phyloP scores from a whole-genome alignment of 2,329 filamentous ascomycete genomes.

The Ceratocystis alfenasii region DNA sequence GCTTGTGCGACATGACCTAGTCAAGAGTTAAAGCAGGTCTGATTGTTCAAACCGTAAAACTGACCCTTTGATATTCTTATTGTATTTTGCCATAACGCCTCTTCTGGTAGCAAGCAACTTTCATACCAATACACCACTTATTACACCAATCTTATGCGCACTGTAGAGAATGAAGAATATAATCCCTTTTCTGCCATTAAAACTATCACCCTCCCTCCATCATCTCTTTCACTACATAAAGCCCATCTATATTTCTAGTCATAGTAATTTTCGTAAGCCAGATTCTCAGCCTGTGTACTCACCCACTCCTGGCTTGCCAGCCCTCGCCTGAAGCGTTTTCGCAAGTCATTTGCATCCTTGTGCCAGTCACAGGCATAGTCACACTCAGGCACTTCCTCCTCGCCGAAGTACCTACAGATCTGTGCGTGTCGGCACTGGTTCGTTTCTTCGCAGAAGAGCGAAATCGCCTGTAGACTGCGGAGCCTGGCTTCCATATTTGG shows the following conservation, averaged over 20 bases:
- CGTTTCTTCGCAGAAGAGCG: slow-evolving; percentile 71
- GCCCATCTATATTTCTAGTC: slow-evolving; percentile 27
- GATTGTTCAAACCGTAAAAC: not conserved
- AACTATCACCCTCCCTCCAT: not conserved
- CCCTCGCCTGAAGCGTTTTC: slow-evolving; percentile 43
- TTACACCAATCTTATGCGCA: not conserved
- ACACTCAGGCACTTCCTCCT: slow-evolving; percentile 46
- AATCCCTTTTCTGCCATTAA: not conserved
- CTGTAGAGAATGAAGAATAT: not conserved
- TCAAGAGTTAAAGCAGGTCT: not conserved
- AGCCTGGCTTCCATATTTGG: slow-evolving; percentile 36
- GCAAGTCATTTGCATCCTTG: slow-evolving; percentile 51
- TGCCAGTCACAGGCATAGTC: slow-evolving; percentile 70
- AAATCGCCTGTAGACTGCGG: slow-evolving; percentile 54
- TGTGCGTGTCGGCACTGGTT: slow-evolving; percentile 60
- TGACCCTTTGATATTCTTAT: no score
- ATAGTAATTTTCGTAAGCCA: slow-evolving; percentile 44
- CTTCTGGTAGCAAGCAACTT: not conserved
- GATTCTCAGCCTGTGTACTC: slow-evolving; percentile 49
- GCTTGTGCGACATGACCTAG: not conserved
- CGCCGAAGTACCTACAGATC: slow-evolving; percentile 69
- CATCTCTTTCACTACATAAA: not conserved
- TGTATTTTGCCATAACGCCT: not conserved
- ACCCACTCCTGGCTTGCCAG: slow-evolving; percentile 51
- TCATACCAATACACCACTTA: not conserved